phyloP scores from a whole-genome alignment of 2,329 filamentous ascomycete species.

The Ophiosphaerella herpotricha region DNA sequence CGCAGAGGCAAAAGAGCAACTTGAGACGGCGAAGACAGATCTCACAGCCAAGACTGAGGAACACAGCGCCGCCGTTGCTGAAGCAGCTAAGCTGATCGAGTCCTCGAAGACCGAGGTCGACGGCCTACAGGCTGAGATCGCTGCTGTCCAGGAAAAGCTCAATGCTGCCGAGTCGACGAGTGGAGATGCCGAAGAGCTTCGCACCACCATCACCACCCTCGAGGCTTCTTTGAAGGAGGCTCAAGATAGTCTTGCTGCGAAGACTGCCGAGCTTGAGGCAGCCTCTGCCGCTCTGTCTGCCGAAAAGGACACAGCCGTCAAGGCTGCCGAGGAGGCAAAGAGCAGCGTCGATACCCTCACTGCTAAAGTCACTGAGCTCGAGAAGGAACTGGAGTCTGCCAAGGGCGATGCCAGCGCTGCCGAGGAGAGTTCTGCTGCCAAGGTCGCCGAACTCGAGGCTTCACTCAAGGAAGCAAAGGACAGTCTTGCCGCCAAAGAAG shows the following conservation, averaged over 20 bases:
- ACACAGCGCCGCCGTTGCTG: constrained; percentile 15
- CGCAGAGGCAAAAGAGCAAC: constrained; percentile 14
- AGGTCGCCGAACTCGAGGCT: constrained; percentile 27
- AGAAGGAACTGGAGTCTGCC: constrained; percentile 25
- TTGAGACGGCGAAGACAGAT: constrained; percentile 24
- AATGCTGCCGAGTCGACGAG: constrained; percentile 28
- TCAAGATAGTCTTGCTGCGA: constrained; percentile 26
- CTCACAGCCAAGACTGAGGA: constrained; percentile 26
- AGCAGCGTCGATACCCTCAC: constrained; percentile 25
- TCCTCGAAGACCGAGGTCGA: constrained; percentile 29
- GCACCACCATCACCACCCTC: constrained; percentile 31
- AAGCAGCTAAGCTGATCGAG: constrained; percentile 19
- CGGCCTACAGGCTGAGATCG: constrained; percentile 27
- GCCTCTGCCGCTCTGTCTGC: constrained; percentile 21
- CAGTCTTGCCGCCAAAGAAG: constrained; percentile 26
- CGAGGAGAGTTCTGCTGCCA: constrained; percentile 22
- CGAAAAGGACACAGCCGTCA: constrained; percentile 27
- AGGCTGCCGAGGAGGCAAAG: constrained; percentile 31
- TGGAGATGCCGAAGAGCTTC: constrained; percentile 31
- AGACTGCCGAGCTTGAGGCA: constrained; percentile 28
- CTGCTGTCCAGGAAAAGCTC: constrained; percentile 29
- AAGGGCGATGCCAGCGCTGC: constrained; percentile 21
- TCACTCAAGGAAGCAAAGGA: constrained; percentile 29
- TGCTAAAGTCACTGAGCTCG: constrained; percentile 33
- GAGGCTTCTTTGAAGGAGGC: constrained; percentile 34